Conservation (phyloP, 2,329 filamentous ascomycete species). For the Penicillium aurantiogriseum region DNA sequence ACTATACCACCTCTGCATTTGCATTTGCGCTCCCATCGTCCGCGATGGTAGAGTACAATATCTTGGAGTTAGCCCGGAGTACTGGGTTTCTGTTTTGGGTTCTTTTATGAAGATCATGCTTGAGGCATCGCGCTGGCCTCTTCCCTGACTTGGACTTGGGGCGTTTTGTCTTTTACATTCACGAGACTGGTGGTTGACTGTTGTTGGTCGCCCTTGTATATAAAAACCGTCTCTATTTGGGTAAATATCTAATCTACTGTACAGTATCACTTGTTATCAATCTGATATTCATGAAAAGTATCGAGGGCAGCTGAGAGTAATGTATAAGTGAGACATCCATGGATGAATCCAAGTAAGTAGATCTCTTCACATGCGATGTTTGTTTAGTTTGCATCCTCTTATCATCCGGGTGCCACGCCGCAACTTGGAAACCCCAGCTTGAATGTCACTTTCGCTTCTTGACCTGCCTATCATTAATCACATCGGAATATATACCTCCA, state of each 20-base stretch:
- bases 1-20: constrained; percentile 26
- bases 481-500: neutral
- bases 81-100: constrained; percentile 4
- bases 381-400: constrained; percentile 23
- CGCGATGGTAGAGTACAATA: constrained; percentile 12
- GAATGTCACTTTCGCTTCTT: neutral
- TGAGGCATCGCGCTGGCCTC: constrained; percentile 14
- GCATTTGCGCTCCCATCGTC: constrained; percentile 15
- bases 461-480: neutral
- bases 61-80: constrained; percentile 18
- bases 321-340: neutral
- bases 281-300: neutral
- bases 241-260: constrained; percentile 21
- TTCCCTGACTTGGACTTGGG: constrained; percentile 2
- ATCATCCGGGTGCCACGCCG: constrained; percentile 7
- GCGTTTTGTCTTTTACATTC: constrained; percentile 4
- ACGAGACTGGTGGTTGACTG: constrained; percentile 5
- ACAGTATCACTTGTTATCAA: constrained; percentile 13
- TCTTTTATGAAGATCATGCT: constrained; percentile 8
- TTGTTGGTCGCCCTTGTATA: constrained; percentile 18
- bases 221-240: constrained; percentile 12
- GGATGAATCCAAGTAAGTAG: neutral
- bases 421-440: neutral
- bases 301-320: neutral
- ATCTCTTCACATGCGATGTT: constrained; percentile 7